Evolutionary conservation across 768 basidiomycete species (phyloP).

Genomic region (Mycena floridula): DNA sequence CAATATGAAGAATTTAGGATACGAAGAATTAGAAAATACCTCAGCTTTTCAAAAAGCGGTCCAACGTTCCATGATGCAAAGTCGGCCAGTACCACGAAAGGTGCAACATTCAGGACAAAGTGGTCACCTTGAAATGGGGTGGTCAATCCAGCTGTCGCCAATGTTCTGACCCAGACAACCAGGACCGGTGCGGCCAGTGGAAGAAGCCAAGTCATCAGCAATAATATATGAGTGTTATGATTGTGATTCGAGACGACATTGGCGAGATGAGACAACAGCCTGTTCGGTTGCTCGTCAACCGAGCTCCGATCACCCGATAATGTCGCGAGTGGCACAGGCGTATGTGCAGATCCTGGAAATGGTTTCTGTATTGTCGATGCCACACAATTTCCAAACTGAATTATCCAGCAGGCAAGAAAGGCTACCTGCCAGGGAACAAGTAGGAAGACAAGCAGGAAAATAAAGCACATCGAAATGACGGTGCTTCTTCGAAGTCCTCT

Average conservation of each 20-base stretch:
- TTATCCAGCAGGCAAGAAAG: conserved; percentile 78
- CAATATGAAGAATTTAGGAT: conserved; percentile 5
- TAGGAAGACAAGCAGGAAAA: conserved; percentile 62
- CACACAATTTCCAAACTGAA: conserved; percentile 66
- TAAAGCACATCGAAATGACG: conserved; percentile 49
- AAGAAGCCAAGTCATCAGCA: conserved; percentile 77
- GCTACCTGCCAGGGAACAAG: conserved; percentile 92
- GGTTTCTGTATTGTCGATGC: conserved; percentile 11
- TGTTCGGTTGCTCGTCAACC: not conserved
- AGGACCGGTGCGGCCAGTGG: conserved; percentile 75
- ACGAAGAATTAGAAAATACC: conserved; percentile 19
- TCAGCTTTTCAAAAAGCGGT: conserved; percentile 36
- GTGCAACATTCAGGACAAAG: conserved; percentile 55
- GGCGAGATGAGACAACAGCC: not conserved
- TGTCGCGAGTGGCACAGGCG: not conserved
- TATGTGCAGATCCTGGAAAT: conserved; percentile 1
- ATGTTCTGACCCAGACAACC: conserved; percentile 85
- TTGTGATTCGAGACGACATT: conserved; percentile 25
- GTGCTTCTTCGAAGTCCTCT: conserved; percentile 38
- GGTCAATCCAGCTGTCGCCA: conserved; percentile 71
- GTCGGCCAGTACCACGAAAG: conserved; percentile 60
- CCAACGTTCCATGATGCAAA: conserved; percentile 45
- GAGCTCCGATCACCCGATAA: not conserved
- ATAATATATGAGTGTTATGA: conserved; percentile 55
- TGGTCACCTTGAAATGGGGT: conserved; percentile 84